These are phyloP conservation scores for Phytopythium chamaehyphon DNA, from an alignment of 352 stramenopile species.

Conservation along the genomic window DNA sequence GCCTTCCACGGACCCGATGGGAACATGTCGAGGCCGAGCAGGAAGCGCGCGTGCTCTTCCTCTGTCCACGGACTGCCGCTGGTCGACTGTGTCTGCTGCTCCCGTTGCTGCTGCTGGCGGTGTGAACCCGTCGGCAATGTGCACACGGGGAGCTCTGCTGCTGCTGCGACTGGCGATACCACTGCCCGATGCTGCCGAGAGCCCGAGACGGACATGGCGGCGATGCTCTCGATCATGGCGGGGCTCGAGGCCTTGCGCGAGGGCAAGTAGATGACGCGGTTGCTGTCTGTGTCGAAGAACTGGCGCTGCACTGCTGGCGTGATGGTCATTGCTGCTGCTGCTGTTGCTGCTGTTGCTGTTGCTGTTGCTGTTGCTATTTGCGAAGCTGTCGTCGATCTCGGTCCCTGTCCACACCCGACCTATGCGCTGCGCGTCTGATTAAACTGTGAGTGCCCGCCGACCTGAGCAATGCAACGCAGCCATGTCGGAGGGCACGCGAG, in stretches of 20 bases:
- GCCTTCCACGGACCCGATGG: conserved; percentile 40
- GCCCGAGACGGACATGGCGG: conserved; percentile 3
- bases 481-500: background rate
- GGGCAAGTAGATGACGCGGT: conserved; percentile 26
- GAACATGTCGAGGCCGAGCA: conserved; percentile 41
- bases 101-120: background rate
- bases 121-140: background rate
- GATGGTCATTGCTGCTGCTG: conserved; percentile 28
- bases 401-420: conserved; percentile 5
- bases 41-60: conserved; percentile 48
- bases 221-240: conserved; percentile 3
- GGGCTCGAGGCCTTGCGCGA: conserved; percentile 6
- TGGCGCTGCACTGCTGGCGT: conserved; percentile 26
- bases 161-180: background rate
- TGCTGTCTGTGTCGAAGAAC: conserved; percentile 32
- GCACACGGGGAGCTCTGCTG: background rate
- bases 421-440: background rate
- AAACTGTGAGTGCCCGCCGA: too few species aligned
- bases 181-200: background rate
- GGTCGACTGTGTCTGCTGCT: conserved; percentile 5
- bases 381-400: conserved; percentile 3
- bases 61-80: conserved; percentile 33
- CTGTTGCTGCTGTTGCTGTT: conserved; percentile 5
- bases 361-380: background rate
- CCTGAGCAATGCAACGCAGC: too few species aligned